These are phyloP conservation scores for Arthroderma sp. DNA, from an alignment of 2,329 filamentous ascomycete genomes.

Conservation along the genomic window DNA sequence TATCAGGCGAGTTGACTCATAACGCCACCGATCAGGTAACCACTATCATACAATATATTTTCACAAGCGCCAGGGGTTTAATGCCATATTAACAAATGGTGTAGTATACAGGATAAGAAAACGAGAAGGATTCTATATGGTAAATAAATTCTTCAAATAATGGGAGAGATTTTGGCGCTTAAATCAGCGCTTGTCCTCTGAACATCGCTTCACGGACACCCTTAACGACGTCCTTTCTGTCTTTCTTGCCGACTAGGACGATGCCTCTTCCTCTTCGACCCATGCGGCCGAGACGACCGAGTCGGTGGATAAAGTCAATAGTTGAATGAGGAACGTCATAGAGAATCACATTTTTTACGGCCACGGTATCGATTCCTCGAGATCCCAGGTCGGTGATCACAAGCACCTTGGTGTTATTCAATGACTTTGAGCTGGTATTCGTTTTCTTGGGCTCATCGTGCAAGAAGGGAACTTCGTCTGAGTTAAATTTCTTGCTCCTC, in stretches of 20 bases:
- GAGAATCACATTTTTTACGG: constrained; percentile 79
- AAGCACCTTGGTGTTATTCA: constrained; percentile 67
- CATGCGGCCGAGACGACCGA: constrained; percentile 87
- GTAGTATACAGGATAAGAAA: constrained; percentile 2
- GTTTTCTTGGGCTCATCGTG: constrained; percentile 6
- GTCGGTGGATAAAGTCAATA: constrained; percentile 94
- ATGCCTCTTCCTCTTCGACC: constrained; percentile 78
- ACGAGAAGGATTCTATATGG: background rate
- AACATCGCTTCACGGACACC: constrained; percentile 88
- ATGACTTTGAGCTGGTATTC: constrained; percentile 13
- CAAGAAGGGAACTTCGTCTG: constrained; percentile 15
- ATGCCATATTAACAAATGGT: background rate
- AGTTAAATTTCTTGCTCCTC: constrained; percentile 11
- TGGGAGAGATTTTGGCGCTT: constrained; percentile 15
- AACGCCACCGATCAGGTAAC: background rate
- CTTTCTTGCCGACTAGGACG: constrained; percentile 78
- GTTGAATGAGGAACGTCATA: constrained; percentile 98
- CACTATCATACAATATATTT: background rate
- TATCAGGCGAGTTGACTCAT: background rate
- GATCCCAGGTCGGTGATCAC: constrained; percentile 91
- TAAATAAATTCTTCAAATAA: background rate
- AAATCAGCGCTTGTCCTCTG: constrained; percentile 66
- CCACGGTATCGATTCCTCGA: constrained; percentile 83
- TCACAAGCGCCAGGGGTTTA: background rate
- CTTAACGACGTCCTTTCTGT: constrained; percentile 77